Base-by-base conservation (phyloP, 1,284 basidiomycete species). In the Cryptococcus deneoformans region DNA sequence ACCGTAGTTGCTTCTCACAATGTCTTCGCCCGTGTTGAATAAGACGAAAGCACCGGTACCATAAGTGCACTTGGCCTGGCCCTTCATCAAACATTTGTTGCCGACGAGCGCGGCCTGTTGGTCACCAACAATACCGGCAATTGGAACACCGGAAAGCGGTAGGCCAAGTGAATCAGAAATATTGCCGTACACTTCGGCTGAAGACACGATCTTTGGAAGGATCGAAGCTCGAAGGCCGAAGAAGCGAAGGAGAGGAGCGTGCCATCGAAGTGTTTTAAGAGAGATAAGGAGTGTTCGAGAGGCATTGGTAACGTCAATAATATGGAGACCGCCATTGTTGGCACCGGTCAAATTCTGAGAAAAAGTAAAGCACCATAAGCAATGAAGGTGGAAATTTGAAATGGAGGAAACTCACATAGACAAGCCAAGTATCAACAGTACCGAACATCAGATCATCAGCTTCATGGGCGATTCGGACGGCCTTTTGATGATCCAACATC, bases 41-140 rank as follows among this genome's bases (percentile, higher is more conserved):
- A 99, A 81, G 62, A 98, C 80, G 82, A 99, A 99, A 34, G 92
- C 91, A 45, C 95, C 95, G 0, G 95, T 99, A 20, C 94, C 93
- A 68, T 93, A 96, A 2, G 92, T 96, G 77, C 91, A 93, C 79
- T 96, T 96, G 2, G 91, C 92, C 72, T 94, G 88, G 29, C 92
- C 92, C 61, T 83, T 80, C 50, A 75, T 80, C 54, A 97, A 76
- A 69, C 93, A 97, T 77, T 97, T 97, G 82, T 99, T 98, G 0
- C 96, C 95, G 51, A 98, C 86, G 24, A 99, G 81, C 9, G 95
- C 95, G 14, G 90, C 94, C 78, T 98, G 95, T 80, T 99, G 95
- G 76, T 99, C 95, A 36, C 95, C 95, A 11, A 95, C 86, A 51
- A 98, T 86, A 38, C 94, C 95, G 29, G 88, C 92, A 55, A 98